phyloP scores from a whole-genome alignment of 2,329 filamentous ascomycete species.

The Claviceps africana region DNA sequence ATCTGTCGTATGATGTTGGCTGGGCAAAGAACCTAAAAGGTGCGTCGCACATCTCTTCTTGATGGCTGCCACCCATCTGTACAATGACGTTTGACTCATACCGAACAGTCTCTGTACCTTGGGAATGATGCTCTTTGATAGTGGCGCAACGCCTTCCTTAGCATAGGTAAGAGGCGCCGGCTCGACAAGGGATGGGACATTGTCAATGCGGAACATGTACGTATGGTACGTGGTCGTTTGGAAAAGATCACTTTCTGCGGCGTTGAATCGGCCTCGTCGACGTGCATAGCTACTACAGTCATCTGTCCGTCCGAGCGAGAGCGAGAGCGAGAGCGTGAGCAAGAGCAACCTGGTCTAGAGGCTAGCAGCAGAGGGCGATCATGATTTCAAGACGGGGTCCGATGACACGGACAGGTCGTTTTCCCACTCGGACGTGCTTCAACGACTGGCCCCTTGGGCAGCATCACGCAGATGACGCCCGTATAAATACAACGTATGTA shows the following conservation, averaged over 20 bases:
- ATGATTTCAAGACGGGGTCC: background rate
- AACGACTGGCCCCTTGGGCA: too few species aligned
- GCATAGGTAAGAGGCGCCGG: background rate
- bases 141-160: background rate
- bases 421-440: background rate
- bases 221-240: background rate
- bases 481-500: background rate
- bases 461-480: background rate
- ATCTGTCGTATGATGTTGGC: background rate
- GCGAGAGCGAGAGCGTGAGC: too few species aligned
- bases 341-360: background rate
- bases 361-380: background rate
- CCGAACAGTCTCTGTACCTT: background rate
- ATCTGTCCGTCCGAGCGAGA: background rate
- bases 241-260: background rate
- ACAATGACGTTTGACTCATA: background rate
- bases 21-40: background rate
- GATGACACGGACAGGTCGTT: background rate
- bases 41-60: background rate
- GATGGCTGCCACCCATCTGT: background rate
- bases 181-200: background rate
- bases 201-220: background rate
- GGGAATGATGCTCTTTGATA: background rate
- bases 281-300: background rate
- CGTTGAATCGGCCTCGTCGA: background rate